phyloP scores from a whole-genome alignment of 2,329 filamentous ascomycete species.

The Reticulascus tulasneorum region DNA sequence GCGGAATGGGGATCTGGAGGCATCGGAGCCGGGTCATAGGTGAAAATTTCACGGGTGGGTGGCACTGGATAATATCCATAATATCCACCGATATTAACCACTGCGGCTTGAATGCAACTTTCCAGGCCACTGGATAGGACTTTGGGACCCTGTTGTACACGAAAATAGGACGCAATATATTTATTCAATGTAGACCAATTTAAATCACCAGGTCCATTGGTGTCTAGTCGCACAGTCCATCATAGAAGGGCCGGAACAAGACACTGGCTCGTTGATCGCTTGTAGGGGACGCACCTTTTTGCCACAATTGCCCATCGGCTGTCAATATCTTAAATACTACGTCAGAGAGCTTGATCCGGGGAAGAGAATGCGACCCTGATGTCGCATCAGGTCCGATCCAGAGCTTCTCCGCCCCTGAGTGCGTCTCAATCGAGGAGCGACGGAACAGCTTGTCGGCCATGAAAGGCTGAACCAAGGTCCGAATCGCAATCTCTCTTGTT shows the following conservation, averaged over 20 bases:
- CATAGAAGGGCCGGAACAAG: not conserved
- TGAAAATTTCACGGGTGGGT: not conserved
- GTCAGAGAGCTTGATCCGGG: not conserved
- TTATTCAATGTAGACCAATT: not conserved
- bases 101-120: slow-evolving; percentile 1
- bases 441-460: too few species aligned
- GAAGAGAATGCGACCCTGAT: not conserved
- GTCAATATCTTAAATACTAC: not conserved
- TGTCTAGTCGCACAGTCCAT: not conserved
- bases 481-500: too few species aligned
- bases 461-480: too few species aligned
- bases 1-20: not conserved
- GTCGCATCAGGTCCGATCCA: not conserved
- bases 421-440: not conserved
- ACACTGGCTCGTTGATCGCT: not conserved
- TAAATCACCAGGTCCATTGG: not conserved
- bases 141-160: not conserved
- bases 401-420: not conserved
- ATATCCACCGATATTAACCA: slow-evolving; percentile 4
- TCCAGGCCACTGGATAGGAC: not conserved
- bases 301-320: not conserved
- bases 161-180: not conserved
- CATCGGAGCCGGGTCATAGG: not conserved
- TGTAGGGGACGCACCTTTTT: not conserved
- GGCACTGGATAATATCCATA: slow-evolving; percentile 5